phyloP scores from a whole-genome alignment of 495 filamentous ascomycete species.

The Immersiella caudata region DNA sequence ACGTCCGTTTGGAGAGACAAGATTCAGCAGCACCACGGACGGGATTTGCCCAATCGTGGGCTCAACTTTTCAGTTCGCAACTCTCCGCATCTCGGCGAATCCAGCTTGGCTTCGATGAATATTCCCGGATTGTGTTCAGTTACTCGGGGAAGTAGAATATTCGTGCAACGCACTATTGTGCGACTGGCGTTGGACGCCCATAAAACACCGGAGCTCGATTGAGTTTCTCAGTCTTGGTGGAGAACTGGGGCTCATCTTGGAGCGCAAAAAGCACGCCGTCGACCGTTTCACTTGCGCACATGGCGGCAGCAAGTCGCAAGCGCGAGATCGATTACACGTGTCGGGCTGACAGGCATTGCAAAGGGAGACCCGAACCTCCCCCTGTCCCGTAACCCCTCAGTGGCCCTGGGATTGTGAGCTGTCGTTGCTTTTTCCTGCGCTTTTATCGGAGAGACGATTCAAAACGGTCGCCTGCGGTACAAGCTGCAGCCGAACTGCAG shows the following conservation, averaged over 20 bases:
- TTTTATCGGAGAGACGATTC: background rate
- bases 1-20: constrained; percentile 6
- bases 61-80: background rate
- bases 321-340: constrained; percentile 31
- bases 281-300: background rate
- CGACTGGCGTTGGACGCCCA: background rate
- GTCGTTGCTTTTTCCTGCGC: constrained; percentile 4
- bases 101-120: constrained; percentile 3
- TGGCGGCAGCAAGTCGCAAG: background rate
- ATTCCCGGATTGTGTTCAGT: constrained; percentile 6
- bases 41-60: constrained; percentile 1
- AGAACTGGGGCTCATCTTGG: no score
- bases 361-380: constrained; percentile 7
- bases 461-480: constrained; percentile 10
- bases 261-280: no score
- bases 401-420: background rate
- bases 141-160: constrained; percentile 3
- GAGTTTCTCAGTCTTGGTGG: no score
- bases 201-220: background rate
- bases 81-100: background rate
- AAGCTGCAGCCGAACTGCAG: constrained; percentile 8
- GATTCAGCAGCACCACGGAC: background rate
- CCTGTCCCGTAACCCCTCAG: background rate
- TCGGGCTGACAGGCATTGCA: constrained; percentile 33
- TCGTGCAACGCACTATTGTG: background rate